Evolutionary conservation across 2,329 filamentous ascomycete genomes (phyloP).

Genomic region (Trichophyton equinum): DNA sequence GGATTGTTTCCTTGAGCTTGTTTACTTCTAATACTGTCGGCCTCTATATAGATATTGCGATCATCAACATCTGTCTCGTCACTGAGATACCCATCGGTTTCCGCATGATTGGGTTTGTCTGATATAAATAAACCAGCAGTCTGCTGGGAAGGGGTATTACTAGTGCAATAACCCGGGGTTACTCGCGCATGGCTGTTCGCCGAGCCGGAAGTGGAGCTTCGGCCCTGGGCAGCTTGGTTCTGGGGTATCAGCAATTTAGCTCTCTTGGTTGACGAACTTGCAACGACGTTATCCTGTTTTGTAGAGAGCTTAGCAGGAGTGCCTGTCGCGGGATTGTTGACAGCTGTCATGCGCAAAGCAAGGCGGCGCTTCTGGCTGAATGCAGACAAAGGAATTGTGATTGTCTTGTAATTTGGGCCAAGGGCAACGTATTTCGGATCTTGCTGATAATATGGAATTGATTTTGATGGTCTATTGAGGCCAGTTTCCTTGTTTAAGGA

Average conservation of each 20-base stretch:
- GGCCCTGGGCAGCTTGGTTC: neutral
- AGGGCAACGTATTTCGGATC: slow-evolving; percentile 26
- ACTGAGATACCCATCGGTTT: slow-evolving; percentile 20
- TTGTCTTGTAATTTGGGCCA: slow-evolving; percentile 26
- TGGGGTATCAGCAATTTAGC: neutral
- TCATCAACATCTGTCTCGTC: slow-evolving; percentile 39
- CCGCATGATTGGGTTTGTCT: no score
- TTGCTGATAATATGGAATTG: slow-evolving; percentile 23
- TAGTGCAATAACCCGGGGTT: no score
- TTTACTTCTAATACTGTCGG: slow-evolving; percentile 9
- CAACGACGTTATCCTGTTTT: neutral
- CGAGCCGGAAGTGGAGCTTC: no score
- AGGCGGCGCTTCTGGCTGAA: slow-evolving; percentile 35
- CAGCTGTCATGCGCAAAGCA: neutral
- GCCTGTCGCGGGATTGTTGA: neutral
- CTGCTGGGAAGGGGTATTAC: neutral
- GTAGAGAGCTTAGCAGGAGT: neutral
- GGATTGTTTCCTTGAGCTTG: neutral
- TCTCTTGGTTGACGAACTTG: no score
- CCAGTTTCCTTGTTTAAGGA: neutral
- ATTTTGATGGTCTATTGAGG: neutral
- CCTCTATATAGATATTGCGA: slow-evolving; percentile 24
- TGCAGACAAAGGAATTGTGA: slow-evolving; percentile 43
- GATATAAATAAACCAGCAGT: neutral
- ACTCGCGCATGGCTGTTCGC: neutral